Conservation (phyloP, 2,329 filamentous ascomycete genomes). For the Talaromyces atroroseus region DNA sequence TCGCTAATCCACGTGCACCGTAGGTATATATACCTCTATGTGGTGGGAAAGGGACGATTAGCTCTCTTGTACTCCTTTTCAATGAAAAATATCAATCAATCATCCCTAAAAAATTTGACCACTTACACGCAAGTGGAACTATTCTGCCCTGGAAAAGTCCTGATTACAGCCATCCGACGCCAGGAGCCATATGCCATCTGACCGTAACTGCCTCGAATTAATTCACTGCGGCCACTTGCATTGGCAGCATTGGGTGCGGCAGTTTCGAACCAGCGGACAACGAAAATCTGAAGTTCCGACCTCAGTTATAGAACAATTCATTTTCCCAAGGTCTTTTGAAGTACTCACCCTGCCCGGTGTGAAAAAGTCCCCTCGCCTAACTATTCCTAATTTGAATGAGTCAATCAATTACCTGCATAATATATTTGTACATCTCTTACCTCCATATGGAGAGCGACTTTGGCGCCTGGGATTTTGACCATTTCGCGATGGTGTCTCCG, state of each 20-base stretch:
- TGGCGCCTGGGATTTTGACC: not conserved
- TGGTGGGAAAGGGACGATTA: not conserved
- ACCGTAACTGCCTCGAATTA: not conserved
- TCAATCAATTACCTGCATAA: not conserved
- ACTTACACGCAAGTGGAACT: conserved; percentile 32
- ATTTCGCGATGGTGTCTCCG: not conserved
- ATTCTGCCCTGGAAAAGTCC: not conserved
- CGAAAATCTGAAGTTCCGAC: not conserved
- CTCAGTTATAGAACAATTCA: too few species aligned
- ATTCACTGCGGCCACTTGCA: not conserved
- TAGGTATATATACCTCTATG: conserved; percentile 40
- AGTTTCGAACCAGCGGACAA: not conserved
- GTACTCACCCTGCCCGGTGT: conserved; percentile 3
- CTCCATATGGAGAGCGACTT: not conserved
- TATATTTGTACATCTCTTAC: not conserved
- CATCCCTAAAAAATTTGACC: not conserved
- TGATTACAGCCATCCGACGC: conserved; percentile 3
- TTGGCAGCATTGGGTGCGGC: not conserved
- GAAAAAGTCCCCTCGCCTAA: not conserved
- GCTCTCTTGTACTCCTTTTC: not conserved
- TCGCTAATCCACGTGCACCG: conserved; percentile 29
- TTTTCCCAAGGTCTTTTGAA: not conserved
- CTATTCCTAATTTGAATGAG: not conserved
- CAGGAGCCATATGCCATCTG: not conserved
- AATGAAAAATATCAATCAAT: not conserved